Percentiles rank a stretch among this genome's conserved stretches.
These are phyloP conservation scores for Acanthamoeba pearcei DNA, from an alignment of 208 protist species.

Conservation along the genomic window DNA sequence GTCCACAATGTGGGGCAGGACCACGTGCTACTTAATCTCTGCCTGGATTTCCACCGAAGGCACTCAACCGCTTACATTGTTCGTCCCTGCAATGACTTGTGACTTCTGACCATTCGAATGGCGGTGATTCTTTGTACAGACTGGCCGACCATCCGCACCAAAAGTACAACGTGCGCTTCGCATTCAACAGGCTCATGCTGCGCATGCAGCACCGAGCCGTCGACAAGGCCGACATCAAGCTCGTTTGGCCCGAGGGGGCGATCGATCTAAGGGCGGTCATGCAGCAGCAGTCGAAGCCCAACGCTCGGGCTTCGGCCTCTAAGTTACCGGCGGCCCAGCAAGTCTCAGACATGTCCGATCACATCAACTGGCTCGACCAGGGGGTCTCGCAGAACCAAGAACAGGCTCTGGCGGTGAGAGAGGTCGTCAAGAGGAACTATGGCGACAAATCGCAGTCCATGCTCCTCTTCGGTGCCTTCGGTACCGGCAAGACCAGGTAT, in stretches of 20 bases:
- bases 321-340: neutral
- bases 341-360: neutral
- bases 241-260: neutral
- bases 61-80: neutral
- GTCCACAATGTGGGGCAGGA: neutral
- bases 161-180: neutral
- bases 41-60: neutral
- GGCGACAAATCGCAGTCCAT: neutral
- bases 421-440: neutral
- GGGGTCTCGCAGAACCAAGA: neutral
- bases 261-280: neutral
- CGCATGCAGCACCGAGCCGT: neutral
- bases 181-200: neutral
- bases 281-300: neutral
- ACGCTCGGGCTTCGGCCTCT: neutral
- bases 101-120: too few relatives aligned
- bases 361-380: neutral
- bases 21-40: neutral
- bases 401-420: neutral
- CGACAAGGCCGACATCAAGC: conserved; percentile 12
- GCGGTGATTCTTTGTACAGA: too few relatives aligned
- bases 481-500: conserved; percentile 27
- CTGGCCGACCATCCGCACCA: neutral
- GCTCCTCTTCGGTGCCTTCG: conserved; percentile 3
- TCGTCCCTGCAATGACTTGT: neutral